These are phyloP conservation scores for Talaromyces nanjingensis DNA, from an alignment of 495 filamentous ascomycete species.

Conservation along the genomic window DNA sequence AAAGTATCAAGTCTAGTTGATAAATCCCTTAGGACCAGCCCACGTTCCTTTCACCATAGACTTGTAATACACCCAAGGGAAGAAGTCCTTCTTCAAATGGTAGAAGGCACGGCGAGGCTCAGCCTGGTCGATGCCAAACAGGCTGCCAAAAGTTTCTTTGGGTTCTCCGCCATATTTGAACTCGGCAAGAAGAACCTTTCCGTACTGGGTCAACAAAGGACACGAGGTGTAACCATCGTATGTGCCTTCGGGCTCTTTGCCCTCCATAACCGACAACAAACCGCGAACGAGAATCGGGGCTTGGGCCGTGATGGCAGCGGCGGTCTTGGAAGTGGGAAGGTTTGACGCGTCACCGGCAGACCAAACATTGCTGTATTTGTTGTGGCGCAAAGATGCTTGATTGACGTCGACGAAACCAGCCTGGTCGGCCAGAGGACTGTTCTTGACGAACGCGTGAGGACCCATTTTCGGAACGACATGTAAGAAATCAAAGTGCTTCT, in stretches of 20 bases:
- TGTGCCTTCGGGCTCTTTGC: constrained; percentile 40
- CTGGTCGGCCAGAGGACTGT: constrained; percentile 49
- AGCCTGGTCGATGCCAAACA: constrained; percentile 52
- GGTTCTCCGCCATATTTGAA: constrained; percentile 68
- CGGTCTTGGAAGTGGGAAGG: constrained; percentile 62
- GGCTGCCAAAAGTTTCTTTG: constrained; percentile 57
- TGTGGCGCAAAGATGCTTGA: constrained; percentile 51
- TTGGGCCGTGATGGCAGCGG: constrained; percentile 58
- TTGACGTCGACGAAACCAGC: constrained; percentile 61
- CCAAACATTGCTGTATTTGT: constrained; percentile 59
- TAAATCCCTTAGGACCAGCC: constrained; percentile 53
- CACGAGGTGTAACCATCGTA: constrained; percentile 69
- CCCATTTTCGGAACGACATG: constrained; percentile 60
- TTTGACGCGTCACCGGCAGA: constrained; percentile 62
- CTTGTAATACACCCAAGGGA: constrained; percentile 58
- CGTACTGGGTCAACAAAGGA: constrained; percentile 58
- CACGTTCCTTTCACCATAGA: constrained; percentile 57
- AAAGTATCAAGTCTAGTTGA: constrained; percentile 10
- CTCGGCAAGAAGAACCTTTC: constrained; percentile 62
- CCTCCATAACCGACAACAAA: constrained; percentile 44
- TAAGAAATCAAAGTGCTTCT: constrained; percentile 50
- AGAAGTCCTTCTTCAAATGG: constrained; percentile 65
- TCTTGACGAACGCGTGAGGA: constrained; percentile 51
- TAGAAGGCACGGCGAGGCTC: constrained; percentile 51
- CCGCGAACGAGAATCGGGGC: constrained; percentile 54